Conservation (phyloP, 306 rosid genomes). For the Acacia crassicarpa region DNA sequence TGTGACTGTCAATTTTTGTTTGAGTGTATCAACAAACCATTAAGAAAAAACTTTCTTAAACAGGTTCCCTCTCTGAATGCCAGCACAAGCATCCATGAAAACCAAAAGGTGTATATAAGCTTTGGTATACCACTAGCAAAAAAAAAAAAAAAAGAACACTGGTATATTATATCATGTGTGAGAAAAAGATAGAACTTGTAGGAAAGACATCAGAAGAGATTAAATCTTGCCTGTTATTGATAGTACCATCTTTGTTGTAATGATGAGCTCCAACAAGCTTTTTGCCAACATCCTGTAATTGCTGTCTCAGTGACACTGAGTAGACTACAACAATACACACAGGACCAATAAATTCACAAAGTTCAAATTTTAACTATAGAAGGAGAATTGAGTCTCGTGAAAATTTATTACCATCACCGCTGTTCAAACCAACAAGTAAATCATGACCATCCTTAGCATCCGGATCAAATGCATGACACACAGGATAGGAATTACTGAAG, state of each 20-base stretch:
- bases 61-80: background rate
- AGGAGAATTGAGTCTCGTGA: slow-evolving; percentile 9
- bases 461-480: slow-evolving; percentile 89
- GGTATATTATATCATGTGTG: background rate
- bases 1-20: background rate
- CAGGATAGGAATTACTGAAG: slow-evolving; percentile 83
- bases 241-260: slow-evolving; percentile 94
- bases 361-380: slow-evolving; percentile 29
- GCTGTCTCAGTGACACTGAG: slow-evolving; percentile 97
- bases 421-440: slow-evolving; percentile 79
- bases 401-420: slow-evolving; percentile 79
- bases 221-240: slow-evolving; percentile 78
- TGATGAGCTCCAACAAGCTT: slow-evolving; percentile 95
- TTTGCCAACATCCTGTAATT: slow-evolving; percentile 97
- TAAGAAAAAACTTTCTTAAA: background rate
- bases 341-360: slow-evolving; percentile 40
- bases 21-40: background rate
- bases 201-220: slow-evolving; percentile 1
- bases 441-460: slow-evolving; percentile 99
- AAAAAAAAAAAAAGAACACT: background rate
- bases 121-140: background rate
- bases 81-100: background rate
- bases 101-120: background rate
- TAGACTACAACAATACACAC: slow-evolving; percentile 69
- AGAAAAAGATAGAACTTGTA: background rate